phyloP scores from a whole-genome alignment of 2,329 filamentous ascomycete species.

The Beauveria sp. region DNA sequence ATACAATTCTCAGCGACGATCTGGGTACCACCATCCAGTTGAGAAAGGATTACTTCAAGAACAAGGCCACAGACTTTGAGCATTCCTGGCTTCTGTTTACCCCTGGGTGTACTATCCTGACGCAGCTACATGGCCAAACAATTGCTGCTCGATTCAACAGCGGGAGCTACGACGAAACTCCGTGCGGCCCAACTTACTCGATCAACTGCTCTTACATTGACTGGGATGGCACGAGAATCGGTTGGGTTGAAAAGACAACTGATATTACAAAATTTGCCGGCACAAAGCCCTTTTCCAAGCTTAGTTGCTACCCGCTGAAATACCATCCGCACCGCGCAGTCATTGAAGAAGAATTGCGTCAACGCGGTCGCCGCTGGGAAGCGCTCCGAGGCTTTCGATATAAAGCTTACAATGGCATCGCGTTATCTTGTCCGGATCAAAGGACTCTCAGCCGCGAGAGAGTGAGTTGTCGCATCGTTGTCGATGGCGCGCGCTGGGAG shows the following conservation, averaged over 20 bases:
- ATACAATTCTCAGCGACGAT: conserved; percentile 52
- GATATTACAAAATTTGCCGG: conserved; percentile 72
- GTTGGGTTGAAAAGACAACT: conserved; percentile 61
- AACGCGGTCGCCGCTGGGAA: conserved; percentile 79
- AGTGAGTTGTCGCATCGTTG: conserved; percentile 61
- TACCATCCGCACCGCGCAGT: conserved; percentile 68
- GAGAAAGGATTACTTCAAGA: conserved; percentile 69
- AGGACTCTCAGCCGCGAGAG: conserved; percentile 59
- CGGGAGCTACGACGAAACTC: conserved; percentile 61
- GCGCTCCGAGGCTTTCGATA: conserved; percentile 76
- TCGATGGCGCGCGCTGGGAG: conserved; percentile 74
- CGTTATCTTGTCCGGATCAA: conserved; percentile 46
- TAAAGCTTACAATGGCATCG: conserved; percentile 73
- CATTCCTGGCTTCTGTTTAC: conserved; percentile 85
- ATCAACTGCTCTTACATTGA: conserved; percentile 77
- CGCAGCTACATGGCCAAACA: conserved; percentile 65
- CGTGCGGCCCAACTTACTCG: conserved; percentile 67
- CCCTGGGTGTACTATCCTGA: conserved; percentile 72
- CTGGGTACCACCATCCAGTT: background rate
- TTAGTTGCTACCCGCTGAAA: conserved; percentile 68
- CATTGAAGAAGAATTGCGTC: conserved; percentile 59
- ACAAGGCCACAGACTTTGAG: conserved; percentile 81
- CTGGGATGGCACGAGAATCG: conserved; percentile 81
- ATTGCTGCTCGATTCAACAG: conserved; percentile 79
- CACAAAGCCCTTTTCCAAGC: conserved; percentile 70